Conservation (phyloP, 768 basidiomycete genomes). For the Podaxis sp. region DNA sequence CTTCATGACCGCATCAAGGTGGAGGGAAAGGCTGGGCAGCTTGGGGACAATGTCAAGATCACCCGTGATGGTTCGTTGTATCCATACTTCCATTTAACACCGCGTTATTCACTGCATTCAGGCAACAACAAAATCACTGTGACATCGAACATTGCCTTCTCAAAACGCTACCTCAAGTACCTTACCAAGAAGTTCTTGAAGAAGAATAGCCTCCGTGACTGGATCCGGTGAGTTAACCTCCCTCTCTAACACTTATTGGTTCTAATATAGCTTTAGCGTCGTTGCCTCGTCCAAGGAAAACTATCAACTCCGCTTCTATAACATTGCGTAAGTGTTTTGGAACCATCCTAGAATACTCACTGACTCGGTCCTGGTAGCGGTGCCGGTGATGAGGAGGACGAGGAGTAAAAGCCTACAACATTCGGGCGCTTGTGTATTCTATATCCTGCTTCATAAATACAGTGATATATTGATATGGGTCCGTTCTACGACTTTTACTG, state of each 20-base stretch:
- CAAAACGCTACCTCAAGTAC: constrained; percentile 98
- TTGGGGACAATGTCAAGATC: constrained; percentile 88
- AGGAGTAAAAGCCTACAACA: constrained; percentile 14
- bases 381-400: constrained; percentile 40
- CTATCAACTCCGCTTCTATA: constrained; percentile 95
- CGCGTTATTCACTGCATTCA: constrained; percentile 26
- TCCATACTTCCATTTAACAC: background rate
- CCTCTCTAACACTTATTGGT: background rate
- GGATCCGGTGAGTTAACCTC: constrained; percentile 73
- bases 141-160: constrained; percentile 85
- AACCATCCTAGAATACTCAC: background rate
- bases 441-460: background rate
- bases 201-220: constrained; percentile 94
- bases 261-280: constrained; percentile 48
- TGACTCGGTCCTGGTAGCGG: constrained; percentile 24
- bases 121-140: constrained; percentile 84
- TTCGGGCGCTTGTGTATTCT: background rate
- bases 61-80: constrained; percentile 72
- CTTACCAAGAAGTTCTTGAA: constrained; percentile 99
- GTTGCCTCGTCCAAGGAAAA: constrained; percentile 92
- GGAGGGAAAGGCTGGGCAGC: constrained; percentile 87
- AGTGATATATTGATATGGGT: background rate
- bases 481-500: background rate
- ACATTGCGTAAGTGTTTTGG: constrained; percentile 67
- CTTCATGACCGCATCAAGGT: constrained; percentile 94